These are phyloP conservation scores for Fragaria nilgerrensis DNA, from an alignment of 306 rosid genomes.

Conservation along the genomic window DNA sequence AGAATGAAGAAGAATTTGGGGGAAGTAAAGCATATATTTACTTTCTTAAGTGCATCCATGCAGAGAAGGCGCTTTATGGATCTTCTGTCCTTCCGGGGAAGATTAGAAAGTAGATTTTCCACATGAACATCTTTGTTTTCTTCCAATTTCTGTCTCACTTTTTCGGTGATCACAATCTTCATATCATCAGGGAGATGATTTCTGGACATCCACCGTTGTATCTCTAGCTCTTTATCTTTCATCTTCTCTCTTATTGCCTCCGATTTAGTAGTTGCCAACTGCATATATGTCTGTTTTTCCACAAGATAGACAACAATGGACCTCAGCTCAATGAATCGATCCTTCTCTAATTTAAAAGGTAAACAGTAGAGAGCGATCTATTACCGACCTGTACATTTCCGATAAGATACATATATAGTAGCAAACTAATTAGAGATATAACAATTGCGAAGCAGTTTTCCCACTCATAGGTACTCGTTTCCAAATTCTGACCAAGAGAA, in stretches of 20 bases:
- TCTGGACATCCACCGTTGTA: constrained; percentile 11
- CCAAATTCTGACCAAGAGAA: constrained; percentile 10
- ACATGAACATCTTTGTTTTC: constrained; percentile 13
- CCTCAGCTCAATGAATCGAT: neutral
- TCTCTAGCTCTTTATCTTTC: neutral
- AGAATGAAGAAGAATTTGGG: neutral
- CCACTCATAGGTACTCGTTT: constrained; percentile 17
- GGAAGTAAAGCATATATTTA: neutral
- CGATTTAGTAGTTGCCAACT: constrained; percentile 10
- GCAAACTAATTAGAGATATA: constrained; percentile 18
- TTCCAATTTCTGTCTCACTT: neutral
- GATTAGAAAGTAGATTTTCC: constrained; percentile 1
- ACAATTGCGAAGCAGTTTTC: constrained; percentile 12
- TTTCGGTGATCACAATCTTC: neutral
- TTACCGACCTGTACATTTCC: constrained; percentile 29
- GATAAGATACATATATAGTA: constrained; percentile 20
- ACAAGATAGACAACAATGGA: neutral
- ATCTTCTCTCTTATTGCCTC: constrained; percentile 10
- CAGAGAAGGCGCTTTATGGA: neutral
- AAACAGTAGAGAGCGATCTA: neutral
- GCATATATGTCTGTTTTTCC: constrained; percentile 11
- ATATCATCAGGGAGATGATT: neutral
- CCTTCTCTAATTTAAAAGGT: neutral
- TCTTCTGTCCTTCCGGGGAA: neutral
- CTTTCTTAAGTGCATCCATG: neutral